phyloP scores from a whole-genome alignment of 208 protist genomes.

The Trypanosomatidae sp. region DNA sequence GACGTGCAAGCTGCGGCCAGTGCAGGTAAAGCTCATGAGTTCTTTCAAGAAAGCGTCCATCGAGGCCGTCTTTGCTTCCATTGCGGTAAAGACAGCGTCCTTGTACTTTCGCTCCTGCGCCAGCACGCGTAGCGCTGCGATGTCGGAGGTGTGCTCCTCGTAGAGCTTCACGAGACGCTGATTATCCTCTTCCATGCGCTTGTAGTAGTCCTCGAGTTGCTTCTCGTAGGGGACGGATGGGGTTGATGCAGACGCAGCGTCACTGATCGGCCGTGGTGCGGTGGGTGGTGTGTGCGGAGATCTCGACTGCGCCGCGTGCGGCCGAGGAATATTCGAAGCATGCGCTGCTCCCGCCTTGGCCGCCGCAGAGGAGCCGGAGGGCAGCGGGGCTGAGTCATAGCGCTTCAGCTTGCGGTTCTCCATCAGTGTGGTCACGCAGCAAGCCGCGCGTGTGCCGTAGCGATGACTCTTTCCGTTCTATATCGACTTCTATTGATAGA shows the following conservation, averaged over 20 bases:
- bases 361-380: slow-evolving; percentile 9
- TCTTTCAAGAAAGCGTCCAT: slow-evolving; percentile 37
- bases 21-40: slow-evolving; percentile 19
- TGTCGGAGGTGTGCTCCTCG: slow-evolving; percentile 24
- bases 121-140: slow-evolving; percentile 22
- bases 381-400: slow-evolving; percentile 31
- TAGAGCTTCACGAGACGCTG: slow-evolving; percentile 26
- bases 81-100: slow-evolving; percentile 14
- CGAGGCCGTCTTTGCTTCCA: slow-evolving; percentile 26
- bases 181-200: slow-evolving; percentile 40
- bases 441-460: background rate
- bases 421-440: slow-evolving; percentile 8
- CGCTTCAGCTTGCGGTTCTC: slow-evolving; percentile 29
- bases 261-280: background rate
- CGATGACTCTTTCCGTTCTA: background rate
- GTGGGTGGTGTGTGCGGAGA: background rate
- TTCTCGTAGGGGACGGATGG: slow-evolving; percentile 8
- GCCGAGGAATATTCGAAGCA: slow-evolving; percentile 11
- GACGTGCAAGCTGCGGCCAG: slow-evolving; percentile 21
- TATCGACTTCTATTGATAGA: background rate
- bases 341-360: slow-evolving; percentile 10
- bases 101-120: slow-evolving; percentile 35
- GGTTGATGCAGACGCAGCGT: background rate
- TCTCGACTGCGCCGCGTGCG: slow-evolving; percentile 1
- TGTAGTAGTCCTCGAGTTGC: slow-evolving; percentile 39